Evolutionary conservation across 1,139 yeast genomes (phyloP).

Genomic region (Groenewaldozyma sp.): DNA sequence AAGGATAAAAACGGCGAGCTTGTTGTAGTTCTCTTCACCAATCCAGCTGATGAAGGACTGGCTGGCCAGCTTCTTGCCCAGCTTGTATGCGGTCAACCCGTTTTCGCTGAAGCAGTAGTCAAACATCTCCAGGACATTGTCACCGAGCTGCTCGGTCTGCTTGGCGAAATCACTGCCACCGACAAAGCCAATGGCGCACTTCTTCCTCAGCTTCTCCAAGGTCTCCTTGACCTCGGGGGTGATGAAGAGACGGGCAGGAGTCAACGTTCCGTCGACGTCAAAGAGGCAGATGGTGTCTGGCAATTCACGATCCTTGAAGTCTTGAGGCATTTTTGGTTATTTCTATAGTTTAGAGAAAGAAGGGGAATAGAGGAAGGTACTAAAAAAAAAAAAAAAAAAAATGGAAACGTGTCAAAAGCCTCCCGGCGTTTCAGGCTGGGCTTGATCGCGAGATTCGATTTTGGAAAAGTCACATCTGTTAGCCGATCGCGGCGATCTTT

Average conservation of each 20-base stretch:
- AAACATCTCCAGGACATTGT: conserved; percentile 58
- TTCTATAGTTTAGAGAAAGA: neutral
- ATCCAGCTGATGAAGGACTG: conserved; percentile 93
- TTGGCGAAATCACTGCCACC: conserved; percentile 95
- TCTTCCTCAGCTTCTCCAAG: conserved; percentile 68
- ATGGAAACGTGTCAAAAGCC: neutral
- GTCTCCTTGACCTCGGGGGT: conserved; percentile 73
- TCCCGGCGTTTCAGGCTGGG: no score
- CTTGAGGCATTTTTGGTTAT: neutral
- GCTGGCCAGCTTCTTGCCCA: conserved; percentile 77
- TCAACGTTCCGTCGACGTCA: conserved; percentile 97
- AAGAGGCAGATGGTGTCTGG: conserved; percentile 55
- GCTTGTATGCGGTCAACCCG: conserved; percentile 94
- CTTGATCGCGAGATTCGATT: no score
- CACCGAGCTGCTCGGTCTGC: conserved; percentile 93
- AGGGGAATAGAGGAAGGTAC: neutral
- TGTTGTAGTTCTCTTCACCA: conserved; percentile 91
- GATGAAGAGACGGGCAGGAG: conserved; percentile 85
- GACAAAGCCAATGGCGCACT: conserved; percentile 92
- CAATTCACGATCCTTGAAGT: conserved; percentile 28
- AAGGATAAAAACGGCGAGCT: conserved; percentile 75
- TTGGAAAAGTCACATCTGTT: no score
- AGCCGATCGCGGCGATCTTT: no score
- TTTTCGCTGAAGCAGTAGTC: conserved; percentile 97
- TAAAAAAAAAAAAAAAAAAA: neutral